Evolutionary conservation across 106 monocot genomes (phyloP).

Genomic region (Posidonia australis): DNA sequence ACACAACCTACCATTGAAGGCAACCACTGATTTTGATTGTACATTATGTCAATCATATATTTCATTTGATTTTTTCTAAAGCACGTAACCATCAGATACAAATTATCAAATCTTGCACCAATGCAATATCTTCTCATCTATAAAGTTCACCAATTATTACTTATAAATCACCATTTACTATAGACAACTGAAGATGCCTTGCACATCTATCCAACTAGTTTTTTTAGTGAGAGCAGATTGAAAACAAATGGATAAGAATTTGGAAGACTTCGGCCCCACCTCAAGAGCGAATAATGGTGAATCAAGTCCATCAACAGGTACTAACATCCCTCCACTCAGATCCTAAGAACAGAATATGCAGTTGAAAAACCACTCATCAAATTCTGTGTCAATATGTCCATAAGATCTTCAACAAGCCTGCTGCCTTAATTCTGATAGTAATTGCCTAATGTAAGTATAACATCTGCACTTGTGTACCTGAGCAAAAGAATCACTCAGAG

Average conservation of each 20-base stretch:
- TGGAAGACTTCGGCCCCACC: conserved; percentile 23
- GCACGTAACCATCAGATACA: too few relatives aligned
- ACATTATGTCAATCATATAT: too few relatives aligned
- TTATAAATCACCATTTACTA: too few relatives aligned
- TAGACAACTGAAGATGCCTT: too few relatives aligned
- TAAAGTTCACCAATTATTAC: too few relatives aligned
- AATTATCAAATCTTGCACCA: too few relatives aligned
- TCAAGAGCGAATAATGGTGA: conserved; percentile 87
- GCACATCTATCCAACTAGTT: too few relatives aligned
- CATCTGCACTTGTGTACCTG: conserved; percentile 48
- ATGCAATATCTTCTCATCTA: too few relatives aligned
- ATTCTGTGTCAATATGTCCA: background rate
- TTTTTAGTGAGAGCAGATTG: too few relatives aligned
- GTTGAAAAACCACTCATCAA: background rate
- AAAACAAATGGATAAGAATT: background rate
- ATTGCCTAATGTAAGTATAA: background rate
- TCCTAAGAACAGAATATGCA: conserved; percentile 30
- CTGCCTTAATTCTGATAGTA: background rate
- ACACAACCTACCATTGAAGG: too few relatives aligned
- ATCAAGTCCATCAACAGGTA: conserved; percentile 83
- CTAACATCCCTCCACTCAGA: conserved; percentile 79
- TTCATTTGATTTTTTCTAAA: too few relatives aligned
- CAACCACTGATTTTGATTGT: too few relatives aligned
- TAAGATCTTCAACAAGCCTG: background rate
- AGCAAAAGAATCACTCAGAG: conserved; percentile 94